phyloP scores from a whole-genome alignment of 2,329 filamentous ascomycete species.

The Amesomyces nigricolor region DNA sequence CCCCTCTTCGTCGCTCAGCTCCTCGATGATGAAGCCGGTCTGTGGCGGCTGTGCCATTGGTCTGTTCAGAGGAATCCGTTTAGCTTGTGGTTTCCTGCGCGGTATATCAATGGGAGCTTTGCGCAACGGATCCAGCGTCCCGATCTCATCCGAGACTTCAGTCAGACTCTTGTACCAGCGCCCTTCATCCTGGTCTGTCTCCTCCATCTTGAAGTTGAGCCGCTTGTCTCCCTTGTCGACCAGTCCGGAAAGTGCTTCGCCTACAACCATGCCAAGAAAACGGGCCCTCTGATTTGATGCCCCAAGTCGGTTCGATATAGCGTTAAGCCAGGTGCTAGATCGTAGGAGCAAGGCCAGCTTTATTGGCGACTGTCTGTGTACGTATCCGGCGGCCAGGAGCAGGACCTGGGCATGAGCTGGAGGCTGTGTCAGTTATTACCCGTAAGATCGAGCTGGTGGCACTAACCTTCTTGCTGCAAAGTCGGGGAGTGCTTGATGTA shows the following conservation, averaged over 20 bases:
- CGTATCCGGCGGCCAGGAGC: constrained; percentile 69
- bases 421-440: constrained; percentile 23
- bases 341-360: constrained; percentile 64
- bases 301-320: constrained; percentile 78
- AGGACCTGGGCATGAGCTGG: constrained; percentile 73
- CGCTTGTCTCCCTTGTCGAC: constrained; percentile 62
- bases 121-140: constrained; percentile 49
- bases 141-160: constrained; percentile 56
- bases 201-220: constrained; percentile 80
- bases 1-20: constrained; percentile 50
- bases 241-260: constrained; percentile 62
- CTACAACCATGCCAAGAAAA: constrained; percentile 83
- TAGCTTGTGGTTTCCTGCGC: constrained; percentile 14
- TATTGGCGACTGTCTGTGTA: constrained; percentile 60
- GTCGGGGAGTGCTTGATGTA: constrained; percentile 81
- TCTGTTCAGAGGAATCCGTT: constrained; percentile 27
- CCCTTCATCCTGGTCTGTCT: constrained; percentile 67
- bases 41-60: constrained; percentile 30
- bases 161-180: constrained; percentile 67
- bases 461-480: constrained; percentile 79
- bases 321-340: constrained; percentile 66
- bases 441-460: background rate
- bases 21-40: constrained; percentile 55
- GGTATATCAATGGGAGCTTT: constrained; percentile 18
- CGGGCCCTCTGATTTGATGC: constrained; percentile 69